Percentiles rank a stretch among this genome's conserved stretches.
Evolutionary conservation across 768 basidiomycete genomes (phyloP).

Genomic region (Mycena kentingensis): DNA sequence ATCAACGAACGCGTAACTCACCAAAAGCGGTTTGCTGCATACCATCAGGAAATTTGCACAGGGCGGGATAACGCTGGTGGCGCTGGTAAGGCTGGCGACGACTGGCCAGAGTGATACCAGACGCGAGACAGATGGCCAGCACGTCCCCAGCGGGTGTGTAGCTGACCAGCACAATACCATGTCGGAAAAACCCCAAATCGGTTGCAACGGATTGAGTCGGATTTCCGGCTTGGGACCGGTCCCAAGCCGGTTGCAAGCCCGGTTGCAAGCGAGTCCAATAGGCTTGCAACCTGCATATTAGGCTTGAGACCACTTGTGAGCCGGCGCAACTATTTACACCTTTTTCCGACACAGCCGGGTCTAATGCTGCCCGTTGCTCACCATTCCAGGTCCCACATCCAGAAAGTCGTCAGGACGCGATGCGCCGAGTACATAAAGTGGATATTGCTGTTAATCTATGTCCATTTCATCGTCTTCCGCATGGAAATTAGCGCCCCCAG

Average conservation of each 20-base stretch:
- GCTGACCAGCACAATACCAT: not conserved
- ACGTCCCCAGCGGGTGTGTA: not conserved
- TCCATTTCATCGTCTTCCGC: not conserved
- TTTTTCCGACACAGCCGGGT: too few relatives aligned
- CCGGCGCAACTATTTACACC: too few relatives aligned
- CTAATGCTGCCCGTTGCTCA: not conserved
- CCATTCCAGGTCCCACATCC: not conserved
- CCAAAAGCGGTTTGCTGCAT: too few relatives aligned
- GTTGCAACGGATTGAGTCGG: too few relatives aligned
- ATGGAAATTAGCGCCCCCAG: not conserved
- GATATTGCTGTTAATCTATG: not conserved
- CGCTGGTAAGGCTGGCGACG: not conserved
- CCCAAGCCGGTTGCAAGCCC: too few relatives aligned
- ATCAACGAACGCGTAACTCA: too few relatives aligned
- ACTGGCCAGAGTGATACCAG: not conserved
- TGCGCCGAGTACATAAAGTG: not conserved
- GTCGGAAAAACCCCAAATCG: too few relatives aligned
- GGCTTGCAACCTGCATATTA: too few relatives aligned
- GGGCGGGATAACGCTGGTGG: not conserved
- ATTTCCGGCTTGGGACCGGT: too few relatives aligned
- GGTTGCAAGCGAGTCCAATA: too few relatives aligned
- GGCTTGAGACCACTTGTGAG: too few relatives aligned
- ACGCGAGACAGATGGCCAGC: too few relatives aligned
- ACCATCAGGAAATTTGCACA: conserved; percentile 3
- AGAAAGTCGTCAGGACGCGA: not conserved